These are phyloP conservation scores for Helenozyma baotianmanensis DNA, from an alignment of 805 yeast genomes.

Conservation along the genomic window DNA sequence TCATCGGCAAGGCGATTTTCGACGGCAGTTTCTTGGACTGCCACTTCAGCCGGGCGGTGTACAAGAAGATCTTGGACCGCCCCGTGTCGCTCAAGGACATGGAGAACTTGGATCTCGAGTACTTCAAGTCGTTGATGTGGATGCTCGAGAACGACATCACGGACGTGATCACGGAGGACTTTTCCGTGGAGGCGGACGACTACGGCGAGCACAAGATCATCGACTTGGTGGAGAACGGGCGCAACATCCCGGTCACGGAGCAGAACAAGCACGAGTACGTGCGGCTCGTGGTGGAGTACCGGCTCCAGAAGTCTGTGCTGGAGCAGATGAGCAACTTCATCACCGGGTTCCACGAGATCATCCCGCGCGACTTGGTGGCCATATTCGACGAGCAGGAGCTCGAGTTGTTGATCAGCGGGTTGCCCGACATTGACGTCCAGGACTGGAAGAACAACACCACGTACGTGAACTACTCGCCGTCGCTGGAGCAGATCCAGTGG, in stretches of 20 bases:
- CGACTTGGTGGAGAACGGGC: conserved; percentile 79
- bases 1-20: conserved; percentile 89
- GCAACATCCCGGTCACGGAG: conserved; percentile 82
- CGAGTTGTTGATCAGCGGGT: conserved; percentile 86
- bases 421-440: conserved; percentile 92
- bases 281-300: conserved; percentile 75
- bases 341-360: conserved; percentile 84
- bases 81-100: conserved; percentile 85
- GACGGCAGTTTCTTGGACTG: conserved; percentile 87
- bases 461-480: conserved; percentile 75
- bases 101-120: conserved; percentile 90
- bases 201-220: conserved; percentile 84
- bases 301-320: conserved; percentile 74
- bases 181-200: conserved; percentile 88
- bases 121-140: conserved; percentile 90
- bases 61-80: conserved; percentile 76
- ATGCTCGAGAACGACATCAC: conserved; percentile 96
- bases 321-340: conserved; percentile 85
- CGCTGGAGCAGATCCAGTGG: conserved; percentile 88
- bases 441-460: conserved; percentile 91
- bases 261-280: conserved; percentile 90
- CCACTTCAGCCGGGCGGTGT: conserved; percentile 92
- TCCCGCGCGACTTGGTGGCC: conserved; percentile 75
- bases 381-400: conserved; percentile 95
- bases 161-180: conserved; percentile 90